Conservation (phyloP, 305 asterid genomes). For the Fraxinus sp. region DNA sequence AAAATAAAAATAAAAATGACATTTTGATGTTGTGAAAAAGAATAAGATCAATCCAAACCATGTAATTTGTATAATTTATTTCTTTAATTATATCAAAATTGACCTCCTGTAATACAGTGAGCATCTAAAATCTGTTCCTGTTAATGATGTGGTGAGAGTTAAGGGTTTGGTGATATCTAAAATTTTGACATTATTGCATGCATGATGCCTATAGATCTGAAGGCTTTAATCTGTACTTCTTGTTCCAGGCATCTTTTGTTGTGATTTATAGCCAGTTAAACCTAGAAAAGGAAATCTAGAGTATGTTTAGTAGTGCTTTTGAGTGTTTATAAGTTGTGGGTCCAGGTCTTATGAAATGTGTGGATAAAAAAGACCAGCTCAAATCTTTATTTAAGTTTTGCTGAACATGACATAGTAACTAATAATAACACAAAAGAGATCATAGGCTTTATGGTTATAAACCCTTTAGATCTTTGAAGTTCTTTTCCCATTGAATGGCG, state of each 20-base stretch:
- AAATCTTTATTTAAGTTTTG: neutral
- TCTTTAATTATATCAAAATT: no score
- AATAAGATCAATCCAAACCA: no score
- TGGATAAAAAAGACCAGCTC: neutral
- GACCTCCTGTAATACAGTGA: no score
- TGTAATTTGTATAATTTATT: no score
- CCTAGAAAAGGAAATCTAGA: neutral
- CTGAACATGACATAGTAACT: neutral
- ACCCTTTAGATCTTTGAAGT: neutral
- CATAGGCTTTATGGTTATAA: neutral
- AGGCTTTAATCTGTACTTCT: neutral
- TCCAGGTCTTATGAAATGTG: neutral
- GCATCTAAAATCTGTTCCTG: no score
- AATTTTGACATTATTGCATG: neutral
- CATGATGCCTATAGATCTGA: neutral
- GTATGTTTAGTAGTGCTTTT: neutral
- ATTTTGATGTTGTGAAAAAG: no score
- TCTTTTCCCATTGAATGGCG: neutral
- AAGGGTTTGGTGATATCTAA: neutral
- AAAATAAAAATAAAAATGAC: no score
- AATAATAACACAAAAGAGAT: neutral
- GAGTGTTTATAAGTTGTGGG: neutral
- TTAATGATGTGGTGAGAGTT: neutral
- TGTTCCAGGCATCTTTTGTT: neutral
- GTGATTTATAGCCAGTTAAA: neutral